Evolutionary conservation across 345 rosid genomes (phyloP).

Genomic region (Citrus sp.): DNA sequence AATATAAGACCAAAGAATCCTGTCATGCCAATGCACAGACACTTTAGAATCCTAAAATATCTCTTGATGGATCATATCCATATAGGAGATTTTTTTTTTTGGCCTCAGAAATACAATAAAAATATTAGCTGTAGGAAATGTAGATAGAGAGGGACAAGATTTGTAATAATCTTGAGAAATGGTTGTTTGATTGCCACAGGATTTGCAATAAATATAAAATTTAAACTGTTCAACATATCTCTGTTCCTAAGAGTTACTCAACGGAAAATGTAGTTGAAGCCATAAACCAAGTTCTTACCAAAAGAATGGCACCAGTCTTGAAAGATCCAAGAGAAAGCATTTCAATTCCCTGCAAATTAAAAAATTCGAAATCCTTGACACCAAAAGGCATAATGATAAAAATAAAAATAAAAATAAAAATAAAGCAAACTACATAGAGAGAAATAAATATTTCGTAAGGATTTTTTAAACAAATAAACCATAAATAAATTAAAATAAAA

Average conservation of each 20-base stretch:
- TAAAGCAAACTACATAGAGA: neutral
- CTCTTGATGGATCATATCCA: too few relatives aligned
- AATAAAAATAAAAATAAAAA: too few relatives aligned
- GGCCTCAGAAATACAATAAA: too few relatives aligned
- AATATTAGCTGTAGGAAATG: too few relatives aligned
- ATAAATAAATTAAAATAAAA: too few relatives aligned
- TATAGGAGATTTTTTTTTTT: neutral
- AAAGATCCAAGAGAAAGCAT: constrained; percentile 99
- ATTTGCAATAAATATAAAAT: neutral
- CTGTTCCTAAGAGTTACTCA: neutral
- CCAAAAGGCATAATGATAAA: neutral
- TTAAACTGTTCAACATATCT: neutral
- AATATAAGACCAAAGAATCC: neutral
- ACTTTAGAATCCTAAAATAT: neutral
- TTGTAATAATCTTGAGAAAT: neutral
- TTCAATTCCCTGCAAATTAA: constrained; percentile 79
- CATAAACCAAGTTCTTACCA: constrained; percentile 49
- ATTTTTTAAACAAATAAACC: neutral
- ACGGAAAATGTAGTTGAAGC: neutral
- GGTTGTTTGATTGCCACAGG: neutral
- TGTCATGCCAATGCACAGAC: neutral
- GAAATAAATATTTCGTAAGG: neutral
- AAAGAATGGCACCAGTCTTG: constrained; percentile 93
- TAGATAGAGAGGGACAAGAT: too few relatives aligned
- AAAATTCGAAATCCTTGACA: constrained; percentile 1